A percentile compares a stretch with the other conserved stretches of the same genome.
phyloP scores from a whole-genome alignment of 2,329 filamentous ascomycete species.

The Myotisia sp. region DNA sequence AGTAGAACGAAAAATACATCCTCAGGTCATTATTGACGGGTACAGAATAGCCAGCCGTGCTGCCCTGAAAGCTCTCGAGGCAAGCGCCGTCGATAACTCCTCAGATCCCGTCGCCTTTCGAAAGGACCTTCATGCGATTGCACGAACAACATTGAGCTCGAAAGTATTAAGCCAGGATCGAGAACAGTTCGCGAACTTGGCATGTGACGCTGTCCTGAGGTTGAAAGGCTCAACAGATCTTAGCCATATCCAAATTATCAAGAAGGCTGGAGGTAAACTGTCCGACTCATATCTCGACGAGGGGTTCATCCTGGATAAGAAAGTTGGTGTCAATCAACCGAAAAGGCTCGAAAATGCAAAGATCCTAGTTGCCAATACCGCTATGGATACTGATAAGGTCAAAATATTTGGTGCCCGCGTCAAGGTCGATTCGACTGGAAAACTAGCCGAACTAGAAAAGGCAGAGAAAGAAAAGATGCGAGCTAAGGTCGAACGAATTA shows the following conservation, averaged over 20 bases:
- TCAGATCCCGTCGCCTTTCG: conserved; percentile 69
- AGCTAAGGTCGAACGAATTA: conserved; percentile 97
- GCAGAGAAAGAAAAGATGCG: conserved; percentile 99
- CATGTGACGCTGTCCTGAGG: conserved; percentile 79
- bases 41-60: conserved; percentile 93
- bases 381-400: conserved; percentile 99
- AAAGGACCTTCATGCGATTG: conserved; percentile 79
- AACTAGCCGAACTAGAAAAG: conserved; percentile 95
- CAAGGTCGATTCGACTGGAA: conserved; percentile 90
- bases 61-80: conserved; percentile 69
- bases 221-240: conserved; percentile 84
- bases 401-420: conserved; percentile 98
- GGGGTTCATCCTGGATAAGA: conserved; percentile 97
- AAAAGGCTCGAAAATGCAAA: conserved; percentile 96
- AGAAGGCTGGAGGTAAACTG: conserved; percentile 95
- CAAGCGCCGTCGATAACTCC: conserved; percentile 79
- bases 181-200: conserved; percentile 77
- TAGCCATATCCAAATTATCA: conserved; percentile 98
- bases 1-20: conserved; percentile 96
- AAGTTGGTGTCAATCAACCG: conserved; percentile 96
- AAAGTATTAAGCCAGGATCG: conserved; percentile 89
- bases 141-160: conserved; percentile 87
- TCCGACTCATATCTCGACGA: conserved; percentile 96
- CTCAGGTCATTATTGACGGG: conserved; percentile 97
- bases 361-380: conserved; percentile 93